Evolutionary conservation across 2,329 filamentous ascomycete genomes (phyloP), one percentile per base, ranked within the genome.

Genomic region (Emmonsiellopsis sp.): DNA sequence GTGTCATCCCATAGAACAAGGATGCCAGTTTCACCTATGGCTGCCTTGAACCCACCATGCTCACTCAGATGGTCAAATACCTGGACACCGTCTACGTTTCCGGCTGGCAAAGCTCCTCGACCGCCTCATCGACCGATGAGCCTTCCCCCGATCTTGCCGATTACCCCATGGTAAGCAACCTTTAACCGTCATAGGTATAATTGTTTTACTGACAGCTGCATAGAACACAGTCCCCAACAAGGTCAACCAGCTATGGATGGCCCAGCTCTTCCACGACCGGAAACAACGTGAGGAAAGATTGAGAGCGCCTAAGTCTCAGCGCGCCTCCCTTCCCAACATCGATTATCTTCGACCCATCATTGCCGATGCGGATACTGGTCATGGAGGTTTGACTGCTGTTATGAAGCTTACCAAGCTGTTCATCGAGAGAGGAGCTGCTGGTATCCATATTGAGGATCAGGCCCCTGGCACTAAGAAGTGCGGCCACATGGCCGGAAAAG

Each of bases 381-480:
- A 97, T 71, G 93, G 93, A 66, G 93, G 93, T 66, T 79, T 98
- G 57, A 97, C 93, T n/a, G 93, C 93, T 53, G 87, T 97, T 63
- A 97, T 98, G 93, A 98, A 97, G 80, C 83, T 98, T 63, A 97
- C 93, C 59, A 96, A 96, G 79, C 82, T 97, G 54, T 97, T 98
- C 71, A 76, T 97, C 60, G 93, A 98, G 77, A 90, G 91, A 72
- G 93, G 93, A 63, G 93, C 93, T 45, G 93, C 93, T 42, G 93
- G 93, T 61, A 96, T 98, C 65, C 93, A 98, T 74, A 96, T 98
- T 62, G 93, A 98, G 74, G 93, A 98, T 70, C 93, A 97, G 74
- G 92, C 93, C 3, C 92, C 93, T 2, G 93, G 93, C 52, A 97
- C 93, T 49, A 98, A 98, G 83, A 98, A 98, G 82, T 98, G 93